phyloP scores from a whole-genome alignment of 345 rosid genomes.

The Salix udensis region DNA sequence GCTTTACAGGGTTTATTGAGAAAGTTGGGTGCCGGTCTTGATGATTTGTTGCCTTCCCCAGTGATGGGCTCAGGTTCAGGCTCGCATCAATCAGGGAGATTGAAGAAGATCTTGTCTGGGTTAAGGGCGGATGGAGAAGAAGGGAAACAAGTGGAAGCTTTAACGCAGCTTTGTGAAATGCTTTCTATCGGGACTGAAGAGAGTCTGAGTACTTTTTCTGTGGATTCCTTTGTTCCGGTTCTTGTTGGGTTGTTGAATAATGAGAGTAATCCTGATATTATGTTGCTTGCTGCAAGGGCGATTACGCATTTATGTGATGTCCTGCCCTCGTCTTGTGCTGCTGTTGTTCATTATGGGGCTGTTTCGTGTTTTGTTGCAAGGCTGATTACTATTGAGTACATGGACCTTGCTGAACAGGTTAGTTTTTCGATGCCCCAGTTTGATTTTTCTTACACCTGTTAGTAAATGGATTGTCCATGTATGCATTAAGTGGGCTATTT shows the following conservation, averaged over 20 bases:
- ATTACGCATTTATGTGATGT: conserved; percentile 96
- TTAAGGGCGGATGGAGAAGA: conserved; percentile 94
- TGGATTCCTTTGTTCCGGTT: conserved; percentile 92
- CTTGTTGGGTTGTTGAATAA: conserved; percentile 90
- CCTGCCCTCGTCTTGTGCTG: conserved; percentile 94
- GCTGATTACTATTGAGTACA: conserved; percentile 92
- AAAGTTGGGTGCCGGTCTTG: conserved; percentile 95
- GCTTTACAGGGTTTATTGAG: conserved; percentile 89
- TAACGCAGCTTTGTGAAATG: conserved; percentile 96
- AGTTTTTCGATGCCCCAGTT: not conserved
- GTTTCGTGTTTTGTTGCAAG: conserved; percentile 88
- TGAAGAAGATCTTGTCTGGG: conserved; percentile 92
- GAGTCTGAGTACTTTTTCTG: conserved; percentile 86
- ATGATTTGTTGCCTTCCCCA: conserved; percentile 80
- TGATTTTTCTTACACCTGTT: not conserved
- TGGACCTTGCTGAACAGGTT: conserved; percentile 99
- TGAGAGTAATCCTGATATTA: conserved; percentile 93
- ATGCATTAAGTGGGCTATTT: not conserved
- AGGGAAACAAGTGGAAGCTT: conserved; percentile 96
- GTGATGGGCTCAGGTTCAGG: conserved; percentile 81
- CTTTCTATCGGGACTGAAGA: conserved; percentile 97
- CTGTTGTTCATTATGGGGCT: conserved; percentile 97
- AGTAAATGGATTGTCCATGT: not conserved
- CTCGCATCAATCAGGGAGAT: conserved; percentile 73
- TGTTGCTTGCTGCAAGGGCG: conserved; percentile 99